phyloP scores from a whole-genome alignment of 2,329 filamentous ascomycete genomes.

The Trichoderma gracile region DNA sequence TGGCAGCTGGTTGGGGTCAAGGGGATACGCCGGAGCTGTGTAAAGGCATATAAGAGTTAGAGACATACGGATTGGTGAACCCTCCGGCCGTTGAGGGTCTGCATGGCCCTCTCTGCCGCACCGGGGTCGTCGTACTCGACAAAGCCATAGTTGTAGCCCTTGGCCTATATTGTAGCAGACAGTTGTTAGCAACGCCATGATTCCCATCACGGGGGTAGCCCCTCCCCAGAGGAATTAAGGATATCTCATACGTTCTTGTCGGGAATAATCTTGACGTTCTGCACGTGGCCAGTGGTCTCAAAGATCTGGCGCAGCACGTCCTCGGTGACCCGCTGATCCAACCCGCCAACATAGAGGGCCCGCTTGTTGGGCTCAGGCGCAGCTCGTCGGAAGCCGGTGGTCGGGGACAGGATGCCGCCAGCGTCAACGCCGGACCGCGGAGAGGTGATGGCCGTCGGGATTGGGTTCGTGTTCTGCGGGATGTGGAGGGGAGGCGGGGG shows the following conservation, averaged over 20 bases:
- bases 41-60: neutral
- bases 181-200: slow-evolving; percentile 20
- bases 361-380: slow-evolving; percentile 98
- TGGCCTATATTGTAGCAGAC: slow-evolving; percentile 58
- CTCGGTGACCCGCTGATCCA: slow-evolving; percentile 93
- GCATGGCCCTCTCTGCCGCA: slow-evolving; percentile 95
- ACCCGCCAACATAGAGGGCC: slow-evolving; percentile 90
- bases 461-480: slow-evolving; percentile 93
- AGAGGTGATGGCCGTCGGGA: slow-evolving; percentile 88
- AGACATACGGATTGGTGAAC: slow-evolving; percentile 83
- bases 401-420: slow-evolving; percentile 76
- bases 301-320: slow-evolving; percentile 97
- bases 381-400: slow-evolving; percentile 81
- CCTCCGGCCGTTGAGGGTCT: slow-evolving; percentile 89
- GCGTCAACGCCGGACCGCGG: slow-evolving; percentile 71
- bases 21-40: neutral
- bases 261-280: slow-evolving; percentile 98
- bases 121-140: slow-evolving; percentile 98
- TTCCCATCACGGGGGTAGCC: neutral
- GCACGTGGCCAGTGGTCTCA: slow-evolving; percentile 96
- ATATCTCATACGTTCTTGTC: slow-evolving; percentile 90
- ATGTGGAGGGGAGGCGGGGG: slow-evolving; percentile 90
- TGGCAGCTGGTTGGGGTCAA: neutral
- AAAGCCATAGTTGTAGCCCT: slow-evolving; percentile 98
- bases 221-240: too few species aligned